Conservation (phyloP, 2,329 filamentous ascomycete genomes). For the Colletotrichum phormii region DNA sequence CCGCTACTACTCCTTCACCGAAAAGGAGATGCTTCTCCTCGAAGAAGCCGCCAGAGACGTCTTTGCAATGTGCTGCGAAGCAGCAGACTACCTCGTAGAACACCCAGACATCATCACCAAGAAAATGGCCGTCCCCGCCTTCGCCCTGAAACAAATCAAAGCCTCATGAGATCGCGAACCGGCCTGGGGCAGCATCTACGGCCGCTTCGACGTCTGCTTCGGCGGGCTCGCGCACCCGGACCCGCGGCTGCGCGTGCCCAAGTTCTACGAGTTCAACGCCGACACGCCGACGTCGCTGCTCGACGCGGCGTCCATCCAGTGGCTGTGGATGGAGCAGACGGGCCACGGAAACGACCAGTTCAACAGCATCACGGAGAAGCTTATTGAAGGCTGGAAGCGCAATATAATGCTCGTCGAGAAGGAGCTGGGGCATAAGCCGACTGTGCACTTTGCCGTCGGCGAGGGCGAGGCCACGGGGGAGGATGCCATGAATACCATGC, state of each 20-base stretch:
- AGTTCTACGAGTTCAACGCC: slow-evolving; percentile 26
- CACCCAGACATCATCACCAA: background rate
- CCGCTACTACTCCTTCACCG: slow-evolving; percentile 17
- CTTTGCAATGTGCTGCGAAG: slow-evolving; percentile 22
- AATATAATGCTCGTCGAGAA: slow-evolving; percentile 1
- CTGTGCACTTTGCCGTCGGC: background rate
- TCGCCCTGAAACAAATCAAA: background rate
- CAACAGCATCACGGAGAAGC: background rate
- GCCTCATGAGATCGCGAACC: slow-evolving; percentile 5
- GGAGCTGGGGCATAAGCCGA: slow-evolving; percentile 1
- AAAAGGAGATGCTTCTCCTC: background rate
- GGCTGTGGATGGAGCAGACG: slow-evolving; percentile 19
- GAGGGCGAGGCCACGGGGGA: background rate
- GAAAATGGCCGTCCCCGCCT: slow-evolving; percentile 13
- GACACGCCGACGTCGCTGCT: slow-evolving; percentile 7
- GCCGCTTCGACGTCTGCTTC: slow-evolving; percentile 22
- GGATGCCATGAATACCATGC: background rate
- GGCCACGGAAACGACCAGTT: slow-evolving; percentile 10
- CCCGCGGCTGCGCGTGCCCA: slow-evolving; percentile 1
- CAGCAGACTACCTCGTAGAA: slow-evolving; percentile 13
- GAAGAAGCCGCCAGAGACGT: slow-evolving; percentile 6
- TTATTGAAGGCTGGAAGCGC: slow-evolving; percentile 9
- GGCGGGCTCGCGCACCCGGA: slow-evolving; percentile 6
- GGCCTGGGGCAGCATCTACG: slow-evolving; percentile 21
- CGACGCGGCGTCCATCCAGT: slow-evolving; percentile 11